Base-by-base conservation (phyloP, 805 yeast species). In the Starmerella floris region DNA sequence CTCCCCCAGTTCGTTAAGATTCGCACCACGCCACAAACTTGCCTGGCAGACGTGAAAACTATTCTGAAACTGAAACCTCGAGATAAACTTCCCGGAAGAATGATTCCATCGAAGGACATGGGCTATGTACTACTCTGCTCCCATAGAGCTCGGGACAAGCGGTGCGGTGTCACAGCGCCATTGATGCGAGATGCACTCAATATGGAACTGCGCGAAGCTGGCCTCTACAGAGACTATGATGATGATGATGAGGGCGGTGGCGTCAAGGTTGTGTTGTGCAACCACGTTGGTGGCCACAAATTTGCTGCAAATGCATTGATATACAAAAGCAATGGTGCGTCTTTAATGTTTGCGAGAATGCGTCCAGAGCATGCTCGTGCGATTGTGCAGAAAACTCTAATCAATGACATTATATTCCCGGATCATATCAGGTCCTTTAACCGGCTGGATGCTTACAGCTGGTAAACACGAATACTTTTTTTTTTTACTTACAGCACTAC, bases 221-320 rank as follows among this genome's bases (percentile, higher is more conserved):
- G 77, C 3, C 63, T 82, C 16, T 73, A 74, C 51, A 69, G 97
- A 54, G 96, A 88, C 59, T 59, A 64, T 25, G 79, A 81, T 11
- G 79, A 81, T 11, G 96, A 87, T 59, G 69, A 67, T 38, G 69
- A 85, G 42, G 76, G 82, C 0, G 77, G 69, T 26, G 97, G 96
- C 5, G 83, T 79, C 1, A 64, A 66, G 5, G 83, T 85, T 2
- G 66, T 71, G 2, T 85, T 60, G 52, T 72, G 81, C 25, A 85
- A 83, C 55, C 98, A 88, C 60, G 81, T 88, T 23, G 98, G 98
- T 5, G 97, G 97, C 4, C 98, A 88, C 62, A 91, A 91, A 60
- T 91, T 68, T 61, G 84, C 91, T 1, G 96, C 96, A 2, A 88
- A 88, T 59, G 81, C 83, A 3, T 69, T 84, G 40, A 73, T 88